These are phyloP conservation scores for Ilex paraguariensis DNA, from an alignment of 305 asterid genomes.

Conservation along the genomic window DNA sequence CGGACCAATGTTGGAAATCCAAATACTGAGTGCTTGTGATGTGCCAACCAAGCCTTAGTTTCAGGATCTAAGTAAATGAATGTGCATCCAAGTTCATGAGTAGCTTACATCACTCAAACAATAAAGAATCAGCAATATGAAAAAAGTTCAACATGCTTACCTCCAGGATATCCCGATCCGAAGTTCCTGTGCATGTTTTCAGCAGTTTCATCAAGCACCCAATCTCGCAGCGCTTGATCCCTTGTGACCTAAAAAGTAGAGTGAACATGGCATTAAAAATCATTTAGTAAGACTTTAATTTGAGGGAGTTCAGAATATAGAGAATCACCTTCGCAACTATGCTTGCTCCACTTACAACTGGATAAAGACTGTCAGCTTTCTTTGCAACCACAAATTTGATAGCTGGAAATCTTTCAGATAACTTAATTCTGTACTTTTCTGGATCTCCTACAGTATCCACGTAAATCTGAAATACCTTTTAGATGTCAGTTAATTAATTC, in stretches of 20 bases:
- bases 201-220: slow-evolving; percentile 82
- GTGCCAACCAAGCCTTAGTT: slow-evolving; percentile 81
- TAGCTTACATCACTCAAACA: neutral
- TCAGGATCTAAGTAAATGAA: slow-evolving; percentile 53
- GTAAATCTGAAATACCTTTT: slow-evolving; percentile 53
- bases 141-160: slow-evolving; percentile 26
- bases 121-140: slow-evolving; percentile 9
- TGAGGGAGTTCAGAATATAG: slow-evolving; percentile 2
- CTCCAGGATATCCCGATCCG: slow-evolving; percentile 98
- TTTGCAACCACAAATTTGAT: slow-evolving; percentile 89
- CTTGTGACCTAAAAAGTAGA: slow-evolving; percentile 69
- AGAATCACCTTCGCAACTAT: slow-evolving; percentile 89
- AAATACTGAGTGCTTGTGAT: slow-evolving; percentile 75
- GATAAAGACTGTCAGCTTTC: slow-evolving; percentile 98
- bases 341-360: slow-evolving; percentile 99
- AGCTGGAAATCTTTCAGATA: slow-evolving; percentile 71
- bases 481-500: slow-evolving; percentile 10
- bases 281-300: neutral
- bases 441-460: slow-evolving; percentile 98
- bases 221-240: slow-evolving; percentile 72
- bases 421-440: slow-evolving; percentile 81
- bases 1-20: slow-evolving; percentile 96
- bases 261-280: slow-evolving; percentile 6
- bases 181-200: slow-evolving; percentile 65
- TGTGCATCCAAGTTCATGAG: too few relatives aligned